phyloP scores from a whole-genome alignment of 2,329 filamentous ascomycete species.

The Fonsecaea nubica region DNA sequence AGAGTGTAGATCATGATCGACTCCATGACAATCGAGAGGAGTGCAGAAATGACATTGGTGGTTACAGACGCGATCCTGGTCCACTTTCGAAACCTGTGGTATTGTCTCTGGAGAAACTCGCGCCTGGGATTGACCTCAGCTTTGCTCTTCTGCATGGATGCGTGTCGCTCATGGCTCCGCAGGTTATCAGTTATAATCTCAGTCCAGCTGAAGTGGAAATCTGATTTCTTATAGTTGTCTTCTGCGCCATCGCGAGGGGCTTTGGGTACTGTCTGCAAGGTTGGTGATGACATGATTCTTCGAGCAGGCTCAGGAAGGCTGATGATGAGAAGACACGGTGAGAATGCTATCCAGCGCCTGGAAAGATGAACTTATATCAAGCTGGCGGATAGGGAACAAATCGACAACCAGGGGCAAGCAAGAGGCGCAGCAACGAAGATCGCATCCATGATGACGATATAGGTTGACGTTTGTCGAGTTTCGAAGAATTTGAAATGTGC shows the following conservation, averaged over 20 bases:
- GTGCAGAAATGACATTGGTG: slow-evolving; percentile 15
- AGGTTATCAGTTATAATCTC: neutral
- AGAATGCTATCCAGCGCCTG: neutral
- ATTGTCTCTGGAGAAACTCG: slow-evolving; percentile 2
- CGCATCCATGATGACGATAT: slow-evolving; percentile 5
- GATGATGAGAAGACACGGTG: neutral
- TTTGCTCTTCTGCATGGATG: neutral
- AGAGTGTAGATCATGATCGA: slow-evolving; percentile 23
- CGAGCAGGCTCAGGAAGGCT: neutral
- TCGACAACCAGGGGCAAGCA: neutral
- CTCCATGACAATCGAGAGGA: slow-evolving; percentile 20
- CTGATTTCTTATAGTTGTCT: neutral
- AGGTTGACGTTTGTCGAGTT: neutral
- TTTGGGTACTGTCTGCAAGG: neutral
- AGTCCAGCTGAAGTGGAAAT: neutral
- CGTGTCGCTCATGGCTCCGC: neutral
- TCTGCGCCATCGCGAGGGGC: neutral
- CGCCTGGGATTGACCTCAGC: neutral
- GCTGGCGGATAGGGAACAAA: neutral
- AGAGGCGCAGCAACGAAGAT: slow-evolving; percentile 17
- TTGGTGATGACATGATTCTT: slow-evolving; percentile 6
- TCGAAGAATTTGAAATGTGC: neutral
- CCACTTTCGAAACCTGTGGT: slow-evolving; percentile 10
- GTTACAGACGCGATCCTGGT: slow-evolving; percentile 5
- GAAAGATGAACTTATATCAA: neutral